A percentile compares a stretch with the other conserved stretches of the same genome.
Evolutionary conservation across 192 early-diverging fungal species (phyloP).

Genomic region (Linnemannia exigua): DNA sequence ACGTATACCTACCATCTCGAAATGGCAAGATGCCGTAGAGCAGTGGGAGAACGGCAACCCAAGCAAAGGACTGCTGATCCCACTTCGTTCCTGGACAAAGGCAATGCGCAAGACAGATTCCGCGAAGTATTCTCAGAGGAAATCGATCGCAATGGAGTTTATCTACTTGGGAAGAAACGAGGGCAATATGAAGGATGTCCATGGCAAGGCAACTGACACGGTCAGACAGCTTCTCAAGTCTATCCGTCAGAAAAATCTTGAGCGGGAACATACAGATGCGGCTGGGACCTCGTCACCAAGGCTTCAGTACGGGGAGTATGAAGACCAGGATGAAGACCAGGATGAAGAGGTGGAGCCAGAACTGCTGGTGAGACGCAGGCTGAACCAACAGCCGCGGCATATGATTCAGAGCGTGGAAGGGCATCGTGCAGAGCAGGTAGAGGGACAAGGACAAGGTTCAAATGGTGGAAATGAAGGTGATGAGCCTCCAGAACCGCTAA

Average conservation of each 20-base stretch:
- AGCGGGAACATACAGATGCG: not conserved
- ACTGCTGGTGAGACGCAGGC: not conserved
- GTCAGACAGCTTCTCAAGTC: not conserved
- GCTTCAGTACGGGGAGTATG: not conserved
- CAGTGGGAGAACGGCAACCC: not conserved
- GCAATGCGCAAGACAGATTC: slow-evolving; percentile 10
- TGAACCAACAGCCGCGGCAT: no score
- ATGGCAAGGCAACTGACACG: not conserved
- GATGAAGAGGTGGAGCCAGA: slow-evolving; percentile 1
- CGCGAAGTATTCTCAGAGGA: slow-evolving; percentile 6
- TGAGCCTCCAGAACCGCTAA: not conserved
- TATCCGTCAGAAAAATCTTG: not conserved
- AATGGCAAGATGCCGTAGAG: not conserved
- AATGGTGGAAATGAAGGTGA: no score
- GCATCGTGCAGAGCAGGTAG: not conserved
- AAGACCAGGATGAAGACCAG: not conserved
- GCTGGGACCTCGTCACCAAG: not conserved
- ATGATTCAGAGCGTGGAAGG: not conserved
- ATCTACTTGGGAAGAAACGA: not conserved
- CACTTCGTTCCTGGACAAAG: not conserved
- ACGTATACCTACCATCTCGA: not conserved
- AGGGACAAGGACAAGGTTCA: no score
- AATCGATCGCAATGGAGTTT: slow-evolving; percentile 17
- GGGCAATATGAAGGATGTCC: slow-evolving; percentile 15
- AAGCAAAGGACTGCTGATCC: not conserved